Conservation (phyloP, 352 stramenopile species). For the Phytophthora kernoviae region DNA sequence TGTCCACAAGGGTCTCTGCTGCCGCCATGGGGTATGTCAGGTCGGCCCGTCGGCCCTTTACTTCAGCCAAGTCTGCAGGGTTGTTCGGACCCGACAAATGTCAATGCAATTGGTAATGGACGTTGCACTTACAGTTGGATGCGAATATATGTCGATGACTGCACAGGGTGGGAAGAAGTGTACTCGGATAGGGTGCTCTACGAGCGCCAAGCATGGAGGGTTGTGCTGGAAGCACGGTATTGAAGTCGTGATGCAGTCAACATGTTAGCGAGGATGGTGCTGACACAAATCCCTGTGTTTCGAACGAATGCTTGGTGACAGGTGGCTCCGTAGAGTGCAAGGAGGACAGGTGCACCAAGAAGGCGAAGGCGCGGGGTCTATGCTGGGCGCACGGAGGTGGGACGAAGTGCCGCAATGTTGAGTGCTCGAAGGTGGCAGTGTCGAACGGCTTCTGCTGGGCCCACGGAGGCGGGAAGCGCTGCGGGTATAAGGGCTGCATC, state of each 20-base stretch:
- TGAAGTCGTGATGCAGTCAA: not conserved
- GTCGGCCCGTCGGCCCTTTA: not conserved
- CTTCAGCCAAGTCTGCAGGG: not conserved
- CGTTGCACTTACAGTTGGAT: not conserved
- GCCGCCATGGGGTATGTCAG: slow-evolving; percentile 37
- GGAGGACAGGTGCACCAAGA: slow-evolving; percentile 46
- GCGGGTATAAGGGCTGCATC: slow-evolving; percentile 30
- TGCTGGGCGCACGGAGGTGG: slow-evolving; percentile 57
- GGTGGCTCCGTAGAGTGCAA: slow-evolving; percentile 52
- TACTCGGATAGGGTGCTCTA: slow-evolving; percentile 39
- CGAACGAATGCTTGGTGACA: slow-evolving; percentile 2
- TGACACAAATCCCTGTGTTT: not conserved
- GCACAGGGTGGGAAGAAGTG: slow-evolving; percentile 55
- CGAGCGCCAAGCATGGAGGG: slow-evolving; percentile 45
- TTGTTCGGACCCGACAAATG: not conserved
- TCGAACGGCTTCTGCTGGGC: slow-evolving; percentile 49
- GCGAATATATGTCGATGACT: not conserved
- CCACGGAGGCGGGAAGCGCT: slow-evolving; percentile 48
- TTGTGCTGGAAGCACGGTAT: slow-evolving; percentile 61
- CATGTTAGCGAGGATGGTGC: not conserved
- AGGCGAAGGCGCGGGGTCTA: slow-evolving; percentile 41
- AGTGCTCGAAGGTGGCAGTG: slow-evolving; percentile 44
- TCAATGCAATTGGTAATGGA: too few species aligned
- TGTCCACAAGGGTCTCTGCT: slow-evolving; percentile 45
- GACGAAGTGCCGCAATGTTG: slow-evolving; percentile 34